A percentile compares a stretch with the other conserved stretches of the same genome.
Conservation (phyloP, 2,329 filamentous ascomycete species). For the Xylariaceae sp. region DNA sequence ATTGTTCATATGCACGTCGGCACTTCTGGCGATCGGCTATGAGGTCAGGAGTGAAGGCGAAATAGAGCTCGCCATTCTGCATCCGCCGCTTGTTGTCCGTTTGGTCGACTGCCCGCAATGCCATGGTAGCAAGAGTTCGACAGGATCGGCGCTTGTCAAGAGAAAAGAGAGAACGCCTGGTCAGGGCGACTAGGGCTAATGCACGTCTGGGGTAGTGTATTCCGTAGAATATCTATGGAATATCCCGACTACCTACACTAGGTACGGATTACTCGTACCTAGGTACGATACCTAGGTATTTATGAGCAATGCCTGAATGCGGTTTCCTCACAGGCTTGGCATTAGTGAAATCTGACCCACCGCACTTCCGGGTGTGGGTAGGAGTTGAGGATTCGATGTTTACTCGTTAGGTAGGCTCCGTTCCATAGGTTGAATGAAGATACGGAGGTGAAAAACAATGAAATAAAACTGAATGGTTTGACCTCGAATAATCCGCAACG, state of each 20-base stretch:
- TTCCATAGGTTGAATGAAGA: too few relatives aligned
- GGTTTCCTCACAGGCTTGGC: background rate
- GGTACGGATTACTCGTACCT: too few relatives aligned
- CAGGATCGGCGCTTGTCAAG: background rate
- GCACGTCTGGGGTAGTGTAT: background rate
- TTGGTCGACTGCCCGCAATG: constrained; percentile 34
- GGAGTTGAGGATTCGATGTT: too few relatives aligned
- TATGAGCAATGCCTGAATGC: background rate
- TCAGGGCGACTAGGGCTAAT: background rate
- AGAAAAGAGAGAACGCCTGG: background rate
- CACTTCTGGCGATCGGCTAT: constrained; percentile 59
- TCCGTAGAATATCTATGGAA: background rate
- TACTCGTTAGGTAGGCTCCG: too few relatives aligned
- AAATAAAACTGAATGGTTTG: background rate
- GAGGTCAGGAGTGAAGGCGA: constrained; percentile 66
- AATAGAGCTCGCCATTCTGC: constrained; percentile 65
- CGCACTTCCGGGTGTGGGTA: too few relatives aligned
- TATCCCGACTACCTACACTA: too few relatives aligned
- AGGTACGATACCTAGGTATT: background rate
- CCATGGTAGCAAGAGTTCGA: constrained; percentile 12
- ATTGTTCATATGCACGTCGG: constrained; percentile 53
- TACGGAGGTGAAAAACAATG: too few relatives aligned
- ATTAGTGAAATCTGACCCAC: background rate
- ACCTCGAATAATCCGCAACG: background rate
- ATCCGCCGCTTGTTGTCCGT: constrained; percentile 52